Conservation (phyloP, 345 rosid genomes). For the Gossypium rotundifolium region DNA sequence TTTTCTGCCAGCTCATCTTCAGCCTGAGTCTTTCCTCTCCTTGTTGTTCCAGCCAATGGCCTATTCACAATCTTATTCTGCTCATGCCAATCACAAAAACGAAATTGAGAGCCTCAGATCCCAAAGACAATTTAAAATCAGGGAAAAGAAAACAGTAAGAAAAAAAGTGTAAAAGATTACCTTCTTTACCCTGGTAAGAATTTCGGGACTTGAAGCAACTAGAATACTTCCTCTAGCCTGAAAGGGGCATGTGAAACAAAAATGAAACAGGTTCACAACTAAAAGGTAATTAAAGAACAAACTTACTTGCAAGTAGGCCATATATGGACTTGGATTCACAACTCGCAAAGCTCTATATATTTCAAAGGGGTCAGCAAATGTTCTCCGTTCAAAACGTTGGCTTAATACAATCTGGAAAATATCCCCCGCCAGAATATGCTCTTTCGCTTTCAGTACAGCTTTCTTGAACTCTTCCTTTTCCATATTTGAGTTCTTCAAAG, state of each 20-base stretch:
- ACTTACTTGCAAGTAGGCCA: constrained; percentile 79
- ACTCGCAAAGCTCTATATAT: constrained; percentile 80
- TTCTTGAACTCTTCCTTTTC: constrained; percentile 58
- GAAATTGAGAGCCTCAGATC: not conserved
- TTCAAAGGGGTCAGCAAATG: constrained; percentile 90
- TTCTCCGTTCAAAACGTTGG: constrained; percentile 81
- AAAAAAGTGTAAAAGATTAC: constrained; percentile 23
- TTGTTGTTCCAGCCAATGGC: constrained; percentile 78
- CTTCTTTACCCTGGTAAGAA: constrained; percentile 78
- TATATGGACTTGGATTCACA: constrained; percentile 92
- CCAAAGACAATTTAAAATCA: not conserved
- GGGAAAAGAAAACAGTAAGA: not conserved
- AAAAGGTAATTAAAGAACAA: not conserved
- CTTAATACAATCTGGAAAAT: constrained; percentile 83
- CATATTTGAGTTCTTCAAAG: constrained; percentile 58
- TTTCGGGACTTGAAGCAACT: constrained; percentile 95
- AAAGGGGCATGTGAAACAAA: not conserved
- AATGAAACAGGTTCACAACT: constrained; percentile 6
- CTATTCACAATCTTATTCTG: constrained; percentile 83
- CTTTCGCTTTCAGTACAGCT: constrained; percentile 67
- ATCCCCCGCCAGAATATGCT: constrained; percentile 82
- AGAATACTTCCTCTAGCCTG: constrained; percentile 86
- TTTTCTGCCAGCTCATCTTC: constrained; percentile 57
- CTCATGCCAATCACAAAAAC: constrained; percentile 3
- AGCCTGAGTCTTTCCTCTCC: constrained; percentile 59